phyloP scores from a whole-genome alignment of 257 asterid genomes.

The Euphrasia confusa region DNA sequence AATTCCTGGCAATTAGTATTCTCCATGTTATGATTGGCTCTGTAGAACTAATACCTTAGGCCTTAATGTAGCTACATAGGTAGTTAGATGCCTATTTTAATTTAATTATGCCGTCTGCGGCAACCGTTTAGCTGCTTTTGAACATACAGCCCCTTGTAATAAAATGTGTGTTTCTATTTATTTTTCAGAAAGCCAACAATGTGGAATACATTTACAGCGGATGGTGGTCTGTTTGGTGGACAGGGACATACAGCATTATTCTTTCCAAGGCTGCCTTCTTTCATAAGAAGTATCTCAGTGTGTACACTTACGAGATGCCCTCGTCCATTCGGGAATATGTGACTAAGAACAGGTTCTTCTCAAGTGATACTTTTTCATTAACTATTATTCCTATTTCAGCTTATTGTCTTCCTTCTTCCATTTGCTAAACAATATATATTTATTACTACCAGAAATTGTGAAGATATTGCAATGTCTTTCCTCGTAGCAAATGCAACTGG shows the following conservation, averaged over 20 bases:
- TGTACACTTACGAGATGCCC: constrained; percentile 78
- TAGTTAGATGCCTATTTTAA: too few relatives aligned
- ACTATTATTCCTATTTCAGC: not conserved
- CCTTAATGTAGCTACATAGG: too few relatives aligned
- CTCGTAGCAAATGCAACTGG: constrained; percentile 82
- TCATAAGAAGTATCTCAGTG: constrained; percentile 67
- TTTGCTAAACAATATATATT: constrained; percentile 8
- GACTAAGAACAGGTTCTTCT: constrained; percentile 45
- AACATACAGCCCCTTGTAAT: constrained; percentile 12
- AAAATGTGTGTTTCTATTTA: not conserved
- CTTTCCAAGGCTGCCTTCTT: constrained; percentile 79
- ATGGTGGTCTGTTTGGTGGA: constrained; percentile 94
- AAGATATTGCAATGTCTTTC: constrained; percentile 93
- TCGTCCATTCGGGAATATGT: constrained; percentile 65
- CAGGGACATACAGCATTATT: constrained; percentile 68
- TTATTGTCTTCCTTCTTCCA: constrained; percentile 3
- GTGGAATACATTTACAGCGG: constrained; percentile 50
- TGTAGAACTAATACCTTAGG: too few relatives aligned
- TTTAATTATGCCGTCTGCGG: too few relatives aligned
- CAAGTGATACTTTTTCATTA: not conserved
- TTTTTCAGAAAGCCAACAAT: constrained; percentile 44
- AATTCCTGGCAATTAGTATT: too few relatives aligned
- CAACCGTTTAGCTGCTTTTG: not conserved
- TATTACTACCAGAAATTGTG: constrained; percentile 59
- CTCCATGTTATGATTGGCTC: too few relatives aligned